Base-by-base conservation (phyloP, 1,284 basidiomycete genomes). In the Pseudozyma pruni region DNA sequence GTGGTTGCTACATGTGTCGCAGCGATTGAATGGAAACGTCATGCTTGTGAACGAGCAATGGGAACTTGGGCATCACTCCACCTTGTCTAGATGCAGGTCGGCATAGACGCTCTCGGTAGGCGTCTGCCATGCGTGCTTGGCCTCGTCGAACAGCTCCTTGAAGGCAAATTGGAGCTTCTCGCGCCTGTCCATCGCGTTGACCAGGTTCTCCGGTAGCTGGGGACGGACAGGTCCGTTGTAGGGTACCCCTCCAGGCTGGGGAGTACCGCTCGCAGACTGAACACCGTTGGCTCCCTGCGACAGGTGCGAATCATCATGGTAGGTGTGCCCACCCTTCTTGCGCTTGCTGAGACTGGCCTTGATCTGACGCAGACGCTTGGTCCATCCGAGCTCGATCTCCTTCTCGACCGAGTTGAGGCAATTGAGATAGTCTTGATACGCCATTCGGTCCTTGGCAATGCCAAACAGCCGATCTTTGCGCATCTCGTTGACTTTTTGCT, bases 401-500 rank as follows among this genome's bases (percentile, higher is more conserved):
- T 76, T 80, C 25, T 82, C 80, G 13, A 75, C 63, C n/a, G 77
- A 70, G 49, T 67, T 64, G 27, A 82, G 62, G 51, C 76, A 79
- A 7, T 60, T 68, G 32, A 74, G 58, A 42, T 75, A 75, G 44
- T 79, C 74, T 79, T 93, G 91, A 81, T 92, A 92, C 4, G 90
- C 93, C 42, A 98, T 87, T 17, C 94, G 88, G 74, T 93, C 91
- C 68, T 89, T 89, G n/a, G 93, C 93, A 61, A 94, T 87, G 17
- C 86, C 85, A 19, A 87, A 87, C 2, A 98, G 86, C 0, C 91
- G 89, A 22, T 84, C 84, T 79, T 91, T 91, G 22, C 94, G 90
- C 11, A 88, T 87, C 75, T 92, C 92, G 85, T 98, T 98, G 59
- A 89, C 86, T 8, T 89, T 86, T 2, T 90, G 86, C 52, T 96